Evolutionary conservation across 1,284 basidiomycete species (phyloP).

Genomic region (Fomitopsis pinicola): DNA sequence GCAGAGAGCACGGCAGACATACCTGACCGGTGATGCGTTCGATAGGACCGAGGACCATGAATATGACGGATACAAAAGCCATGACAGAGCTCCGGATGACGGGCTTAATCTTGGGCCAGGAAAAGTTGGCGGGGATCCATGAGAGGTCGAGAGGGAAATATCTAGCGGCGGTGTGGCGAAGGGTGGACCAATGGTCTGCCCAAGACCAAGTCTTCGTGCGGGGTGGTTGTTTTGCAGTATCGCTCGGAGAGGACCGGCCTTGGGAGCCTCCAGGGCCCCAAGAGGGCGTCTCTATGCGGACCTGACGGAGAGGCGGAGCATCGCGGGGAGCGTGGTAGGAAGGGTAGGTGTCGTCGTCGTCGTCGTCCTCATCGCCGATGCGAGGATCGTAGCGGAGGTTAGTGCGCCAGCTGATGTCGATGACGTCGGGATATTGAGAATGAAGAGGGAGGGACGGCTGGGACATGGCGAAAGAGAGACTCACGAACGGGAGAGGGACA

Average conservation of each 20-base stretch:
- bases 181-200: neutral
- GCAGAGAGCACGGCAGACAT: conserved; percentile 15
- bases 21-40: conserved; percentile 59
- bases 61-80: conserved; percentile 58
- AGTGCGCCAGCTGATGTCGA: conserved; percentile 5
- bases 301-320: conserved; percentile 9
- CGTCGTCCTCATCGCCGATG: conserved; percentile 22
- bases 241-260: neutral
- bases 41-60: conserved; percentile 58
- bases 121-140: conserved; percentile 58
- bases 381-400: conserved; percentile 22
- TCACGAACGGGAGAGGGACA: neutral
- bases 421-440: conserved; percentile 4
- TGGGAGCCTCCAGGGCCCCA: neutral
- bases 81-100: conserved; percentile 60
- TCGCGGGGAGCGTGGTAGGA: conserved; percentile 6
- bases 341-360: conserved; percentile 9
- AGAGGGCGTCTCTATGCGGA: conserved; percentile 14
- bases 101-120: conserved; percentile 59
- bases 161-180: neutral
- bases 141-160: conserved; percentile 27
- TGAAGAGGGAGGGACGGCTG: neutral
- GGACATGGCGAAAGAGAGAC: conserved; percentile 1
- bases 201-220: neutral
- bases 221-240: neutral